A percentile compares a stretch with the other conserved stretches of the same genome.
phyloP scores from a whole-genome alignment of 2,329 filamentous ascomycete species.

The Clonostachys sp. region DNA sequence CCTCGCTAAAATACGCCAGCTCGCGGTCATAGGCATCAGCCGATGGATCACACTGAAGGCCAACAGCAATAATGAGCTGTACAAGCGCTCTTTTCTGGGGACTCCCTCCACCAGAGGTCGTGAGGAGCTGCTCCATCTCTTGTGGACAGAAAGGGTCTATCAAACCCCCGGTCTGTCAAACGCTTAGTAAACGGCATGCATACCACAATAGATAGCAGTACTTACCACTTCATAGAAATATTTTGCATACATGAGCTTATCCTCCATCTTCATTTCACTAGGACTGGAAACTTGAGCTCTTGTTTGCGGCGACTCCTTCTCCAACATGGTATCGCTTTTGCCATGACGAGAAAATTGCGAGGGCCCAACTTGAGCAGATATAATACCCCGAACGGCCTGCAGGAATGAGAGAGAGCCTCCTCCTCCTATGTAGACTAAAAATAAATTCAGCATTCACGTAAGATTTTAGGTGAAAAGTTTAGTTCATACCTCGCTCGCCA shows the following conservation, averaged over 20 bases:
- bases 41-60: slow-evolving; percentile 36
- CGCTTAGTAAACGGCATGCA: neutral
- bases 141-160: slow-evolving; percentile 21
- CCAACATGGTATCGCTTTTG: slow-evolving; percentile 46
- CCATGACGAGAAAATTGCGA: slow-evolving; percentile 48
- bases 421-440: slow-evolving; percentile 38
- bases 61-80: slow-evolving; percentile 46
- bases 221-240: slow-evolving; percentile 13
- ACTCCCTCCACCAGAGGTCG: slow-evolving; percentile 1
- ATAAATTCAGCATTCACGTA: slow-evolving; percentile 1
- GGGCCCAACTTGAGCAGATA: slow-evolving; percentile 45
- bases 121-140: slow-evolving; percentile 17
- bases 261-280: slow-evolving; percentile 7
- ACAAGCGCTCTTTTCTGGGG: slow-evolving; percentile 4
- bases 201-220: neutral
- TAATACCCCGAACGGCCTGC: slow-evolving; percentile 41
- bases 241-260: slow-evolving; percentile 7
- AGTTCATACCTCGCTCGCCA: slow-evolving; percentile 40
- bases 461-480: neutral
- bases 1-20: slow-evolving; percentile 37
- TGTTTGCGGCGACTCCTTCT: slow-evolving; percentile 27
- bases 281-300: neutral
- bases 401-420: slow-evolving; percentile 51
- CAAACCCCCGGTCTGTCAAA: slow-evolving; percentile 22
- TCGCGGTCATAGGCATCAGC: slow-evolving; percentile 19